These are phyloP conservation scores for Sequoia sempervirens DNA, from an alignment of 75 land plant species.

Conservation along the genomic window DNA sequence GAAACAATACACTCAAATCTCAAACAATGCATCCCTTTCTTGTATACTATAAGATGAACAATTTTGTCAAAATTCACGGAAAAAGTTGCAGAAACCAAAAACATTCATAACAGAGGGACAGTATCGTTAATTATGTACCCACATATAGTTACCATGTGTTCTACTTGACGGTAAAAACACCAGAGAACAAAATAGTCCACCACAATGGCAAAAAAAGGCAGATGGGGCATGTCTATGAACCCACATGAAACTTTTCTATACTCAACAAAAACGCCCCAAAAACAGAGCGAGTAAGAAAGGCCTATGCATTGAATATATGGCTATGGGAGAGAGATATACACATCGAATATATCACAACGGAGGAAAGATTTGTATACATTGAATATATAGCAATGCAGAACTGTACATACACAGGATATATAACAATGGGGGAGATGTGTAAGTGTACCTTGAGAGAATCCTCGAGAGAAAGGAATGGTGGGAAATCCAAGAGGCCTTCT, in stretches of 20 bases:
- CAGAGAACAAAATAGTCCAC: neutral
- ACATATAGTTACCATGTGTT: neutral
- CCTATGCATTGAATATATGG: neutral
- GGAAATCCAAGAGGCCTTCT: constrained; percentile 11
- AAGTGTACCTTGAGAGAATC: constrained; percentile 54
- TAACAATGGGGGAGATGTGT: neutral
- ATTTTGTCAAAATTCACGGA: neutral
- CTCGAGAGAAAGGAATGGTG: constrained; percentile 44
- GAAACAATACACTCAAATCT: neutral
- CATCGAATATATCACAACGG: neutral
- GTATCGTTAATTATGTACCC: neutral
- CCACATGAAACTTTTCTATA: neutral
- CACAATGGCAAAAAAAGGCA: no score
- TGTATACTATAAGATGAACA: neutral
- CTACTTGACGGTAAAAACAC: neutral
- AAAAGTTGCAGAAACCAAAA: neutral
- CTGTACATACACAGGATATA: neutral
- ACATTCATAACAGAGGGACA: neutral
- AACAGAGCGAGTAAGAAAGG: neutral
- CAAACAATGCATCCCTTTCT: neutral
- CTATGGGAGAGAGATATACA: neutral
- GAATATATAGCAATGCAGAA: neutral
- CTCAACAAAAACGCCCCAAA: neutral
- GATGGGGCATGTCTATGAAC: neutral
- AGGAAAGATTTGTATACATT: neutral